phyloP scores from a whole-genome alignment of 768 basidiomycete genomes.

The Tubosaeta sp. region DNA sequence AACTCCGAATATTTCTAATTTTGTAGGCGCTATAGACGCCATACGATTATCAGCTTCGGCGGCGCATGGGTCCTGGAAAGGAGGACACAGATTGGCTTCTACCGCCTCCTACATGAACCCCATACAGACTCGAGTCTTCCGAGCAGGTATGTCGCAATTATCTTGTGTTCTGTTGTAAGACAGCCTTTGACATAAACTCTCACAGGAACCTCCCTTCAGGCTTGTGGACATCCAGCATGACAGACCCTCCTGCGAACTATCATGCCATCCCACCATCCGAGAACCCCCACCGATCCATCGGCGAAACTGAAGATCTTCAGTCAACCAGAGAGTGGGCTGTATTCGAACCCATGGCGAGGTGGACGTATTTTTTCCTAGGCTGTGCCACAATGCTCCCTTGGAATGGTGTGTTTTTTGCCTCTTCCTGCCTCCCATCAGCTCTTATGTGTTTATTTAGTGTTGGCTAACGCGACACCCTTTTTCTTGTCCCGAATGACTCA shows the following conservation, averaged over 20 bases:
- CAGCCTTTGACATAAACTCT: too few relatives aligned
- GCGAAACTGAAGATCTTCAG: neutral
- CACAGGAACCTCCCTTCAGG: neutral
- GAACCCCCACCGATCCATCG: neutral
- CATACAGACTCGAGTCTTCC: too few relatives aligned
- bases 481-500: slow-evolving; percentile 66
- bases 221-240: neutral
- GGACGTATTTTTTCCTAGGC: slow-evolving; percentile 72
- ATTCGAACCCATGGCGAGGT: slow-evolving; percentile 17
- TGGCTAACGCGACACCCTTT: slow-evolving; percentile 84
- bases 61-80: too few relatives aligned
- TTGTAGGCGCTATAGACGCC: too few relatives aligned
- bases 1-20: too few relatives aligned
- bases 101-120: too few relatives aligned
- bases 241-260: neutral
- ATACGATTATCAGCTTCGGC: too few relatives aligned
- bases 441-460: slow-evolving; percentile 40
- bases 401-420: slow-evolving; percentile 58
- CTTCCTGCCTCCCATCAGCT: neutral
- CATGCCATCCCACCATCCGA: neutral
- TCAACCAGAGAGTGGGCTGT: neutral
- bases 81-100: too few relatives aligned
- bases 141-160: too few relatives aligned
- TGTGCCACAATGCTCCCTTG: slow-evolving; percentile 80
- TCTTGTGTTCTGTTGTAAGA: too few relatives aligned